Evolutionary conservation across 495 filamentous ascomycete genomes (phyloP), one percentile per base, ranked within the genome.

Genomic region (Choiromyces venosus): DNA sequence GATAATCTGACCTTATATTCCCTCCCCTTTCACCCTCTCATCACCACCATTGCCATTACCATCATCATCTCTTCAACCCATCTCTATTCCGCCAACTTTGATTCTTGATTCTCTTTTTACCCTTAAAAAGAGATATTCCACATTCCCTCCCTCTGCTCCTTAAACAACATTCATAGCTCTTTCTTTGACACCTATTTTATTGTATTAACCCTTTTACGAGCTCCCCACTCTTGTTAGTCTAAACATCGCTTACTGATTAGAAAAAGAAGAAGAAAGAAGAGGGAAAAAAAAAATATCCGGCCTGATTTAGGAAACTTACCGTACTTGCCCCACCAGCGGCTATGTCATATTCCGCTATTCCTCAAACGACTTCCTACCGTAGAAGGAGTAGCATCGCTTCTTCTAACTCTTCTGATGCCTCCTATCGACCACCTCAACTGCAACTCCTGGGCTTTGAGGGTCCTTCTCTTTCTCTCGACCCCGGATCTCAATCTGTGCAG

Each of bases 341-440:
- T 19, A 76, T 77, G 75, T 77, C 74, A 21, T 77, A 77, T 70
- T 77, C 75, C 16, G 74, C 74, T 66, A 39, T 77, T 37, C 69
- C 52, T 33, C 52, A 61, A 10, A 61, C n/a, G 8, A 16, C 75
- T 74, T 56, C 69, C 39, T 66, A 40, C 46, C 72, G 66, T 33
- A 75, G 37, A 56, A 67, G 39, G 56, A 42, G 67, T 42, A 68
- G 70, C 67, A 70, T 72, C 65, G 75, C 76, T 70, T 33, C 69
- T 25, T 69, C 71, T 0, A 61, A 65, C 21, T 77, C 75, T 39
- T 69, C 52, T 18, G 25, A 61, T 14, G 25, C 69, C 7, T 65
- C 70, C 4, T 77, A 69, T 44, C 56, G 46, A 19, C 65, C 74
- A 37, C 61, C 70, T n/a, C 38, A 70, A 36, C 67, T 77, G n/a